A percentile compares a stretch with the other conserved stretches of the same genome.
These are phyloP conservation scores for Fusarium bactridioides DNA, from an alignment of 2,329 filamentous ascomycete genomes.

Conservation along the genomic window DNA sequence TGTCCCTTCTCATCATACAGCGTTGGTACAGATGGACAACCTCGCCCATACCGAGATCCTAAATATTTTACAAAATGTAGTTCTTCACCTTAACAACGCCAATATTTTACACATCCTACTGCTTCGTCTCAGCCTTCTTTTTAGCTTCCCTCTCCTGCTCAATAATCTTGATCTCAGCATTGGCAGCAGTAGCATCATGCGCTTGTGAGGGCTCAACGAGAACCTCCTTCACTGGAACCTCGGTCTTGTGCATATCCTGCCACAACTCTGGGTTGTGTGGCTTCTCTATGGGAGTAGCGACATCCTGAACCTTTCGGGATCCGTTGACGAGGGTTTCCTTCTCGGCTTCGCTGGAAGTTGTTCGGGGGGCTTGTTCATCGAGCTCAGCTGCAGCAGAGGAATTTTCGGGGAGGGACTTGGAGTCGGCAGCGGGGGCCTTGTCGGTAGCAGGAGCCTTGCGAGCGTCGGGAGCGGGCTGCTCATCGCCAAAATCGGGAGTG, in stretches of 20 bases:
- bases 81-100: constrained; percentile 4
- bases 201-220: constrained; percentile 15
- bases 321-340: not conserved
- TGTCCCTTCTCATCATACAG: constrained; percentile 36
- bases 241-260: constrained; percentile 19
- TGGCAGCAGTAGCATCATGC: constrained; percentile 45
- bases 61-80: constrained; percentile 37
- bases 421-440: not conserved
- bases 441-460: constrained; percentile 3
- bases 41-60: constrained; percentile 23
- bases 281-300: constrained; percentile 17
- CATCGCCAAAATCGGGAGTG: constrained; percentile 41
- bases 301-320: constrained; percentile 21
- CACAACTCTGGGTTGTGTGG: constrained; percentile 5
- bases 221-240: constrained; percentile 23
- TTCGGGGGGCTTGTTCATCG: not conserved
- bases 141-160: constrained; percentile 25
- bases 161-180: constrained; percentile 32
- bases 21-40: constrained; percentile 38
- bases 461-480: constrained; percentile 33
- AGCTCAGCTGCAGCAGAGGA: not conserved
- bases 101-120: not conserved
- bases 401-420: not conserved
- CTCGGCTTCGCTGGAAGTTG: not conserved
- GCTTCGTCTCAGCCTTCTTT: constrained; percentile 23